phyloP scores from a whole-genome alignment of 805 yeast species.

The Barnettozyma californica region DNA sequence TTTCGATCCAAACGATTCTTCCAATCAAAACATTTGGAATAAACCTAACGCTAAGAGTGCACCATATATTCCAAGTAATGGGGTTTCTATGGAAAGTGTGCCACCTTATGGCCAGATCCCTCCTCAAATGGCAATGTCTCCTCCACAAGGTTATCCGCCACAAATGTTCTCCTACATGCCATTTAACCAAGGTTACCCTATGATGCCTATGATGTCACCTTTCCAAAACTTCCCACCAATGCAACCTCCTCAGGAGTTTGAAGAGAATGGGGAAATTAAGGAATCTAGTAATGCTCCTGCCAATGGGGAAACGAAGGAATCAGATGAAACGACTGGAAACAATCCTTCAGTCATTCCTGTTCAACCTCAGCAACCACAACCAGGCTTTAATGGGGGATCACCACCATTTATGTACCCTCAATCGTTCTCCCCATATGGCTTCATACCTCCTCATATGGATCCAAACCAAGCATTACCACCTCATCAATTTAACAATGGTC shows the following conservation, averaged over 20 bases:
- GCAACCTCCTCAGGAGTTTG: constrained; percentile 7
- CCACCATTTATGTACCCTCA: constrained; percentile 26
- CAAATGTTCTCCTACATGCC: constrained; percentile 33
- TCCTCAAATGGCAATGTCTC: constrained; percentile 11
- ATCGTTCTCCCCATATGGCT: constrained; percentile 24
- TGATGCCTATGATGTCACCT: constrained; percentile 28
- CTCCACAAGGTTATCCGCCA: constrained; percentile 21
- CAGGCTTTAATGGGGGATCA: constrained; percentile 11
- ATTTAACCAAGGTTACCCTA: constrained; percentile 30
- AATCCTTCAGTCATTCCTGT: constrained; percentile 3
- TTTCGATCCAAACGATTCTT: constrained; percentile 25
- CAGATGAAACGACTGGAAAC: background rate
- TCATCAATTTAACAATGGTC: constrained; percentile 1
- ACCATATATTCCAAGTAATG: constrained; percentile 7
- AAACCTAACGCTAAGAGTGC: constrained; percentile 46
- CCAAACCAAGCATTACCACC: constrained; percentile 10
- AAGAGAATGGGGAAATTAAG: constrained; percentile 3
- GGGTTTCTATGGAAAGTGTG: background rate
- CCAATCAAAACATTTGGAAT: constrained; percentile 42
- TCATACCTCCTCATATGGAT: constrained; percentile 20
- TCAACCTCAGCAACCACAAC: constrained; percentile 19
- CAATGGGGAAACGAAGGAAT: background rate
- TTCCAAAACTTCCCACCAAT: constrained; percentile 13
- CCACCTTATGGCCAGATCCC: constrained; percentile 5
- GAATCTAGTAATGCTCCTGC: background rate